Evolutionary conservation across 495 filamentous ascomycete species (phyloP), one percentile per base, ranked within the genome.

Genomic region (Amniculicola lignicola): DNA sequence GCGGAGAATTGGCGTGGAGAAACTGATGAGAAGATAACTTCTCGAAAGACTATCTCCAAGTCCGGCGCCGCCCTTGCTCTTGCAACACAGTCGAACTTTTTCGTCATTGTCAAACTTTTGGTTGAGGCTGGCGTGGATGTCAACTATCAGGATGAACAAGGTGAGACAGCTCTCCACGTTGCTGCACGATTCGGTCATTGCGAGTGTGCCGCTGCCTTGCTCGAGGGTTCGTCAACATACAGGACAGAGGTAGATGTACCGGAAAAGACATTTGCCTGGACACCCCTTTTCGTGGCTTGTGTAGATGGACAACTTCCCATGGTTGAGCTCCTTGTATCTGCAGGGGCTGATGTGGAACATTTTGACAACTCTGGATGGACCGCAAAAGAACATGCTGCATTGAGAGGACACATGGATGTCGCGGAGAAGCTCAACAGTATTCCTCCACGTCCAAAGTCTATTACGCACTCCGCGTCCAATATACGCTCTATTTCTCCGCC

Each of bases 121-220:
- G 89, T 97, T 3, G 84, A 94, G 50, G 90, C 93, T 1, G 90
- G 90, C 0, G 87, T 96, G 1, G 89, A 95, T 63, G 84, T 95
- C 69, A 94, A 98, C 67, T 93, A 90, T 74, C 90, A 91, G 68
- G 90, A 96, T 66, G 82, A 87, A 51, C 85, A 88, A 37, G 92
- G 92, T n/a, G 94, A 97, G 72, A 90, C 90, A 25, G 90, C 91
- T 3, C 69, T 98, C 36, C 94, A 98, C 66, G 79, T 96, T 65
- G 91, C 93, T 12, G 94, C 94, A 21, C 83, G 90, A 28, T 91
- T 90, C 66, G 90, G 88, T 11, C 88, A 95, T 64, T 78, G 79
- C 29, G 77, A 90, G 45, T 97, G 93, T 63, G 88, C 86, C 0
- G 77, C 73, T 51, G 82, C 86, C 23, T 70, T 98, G 18, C 67